Conservation (phyloP, 805 yeast species). For the Suhomyces tanzawaensis region DNA sequence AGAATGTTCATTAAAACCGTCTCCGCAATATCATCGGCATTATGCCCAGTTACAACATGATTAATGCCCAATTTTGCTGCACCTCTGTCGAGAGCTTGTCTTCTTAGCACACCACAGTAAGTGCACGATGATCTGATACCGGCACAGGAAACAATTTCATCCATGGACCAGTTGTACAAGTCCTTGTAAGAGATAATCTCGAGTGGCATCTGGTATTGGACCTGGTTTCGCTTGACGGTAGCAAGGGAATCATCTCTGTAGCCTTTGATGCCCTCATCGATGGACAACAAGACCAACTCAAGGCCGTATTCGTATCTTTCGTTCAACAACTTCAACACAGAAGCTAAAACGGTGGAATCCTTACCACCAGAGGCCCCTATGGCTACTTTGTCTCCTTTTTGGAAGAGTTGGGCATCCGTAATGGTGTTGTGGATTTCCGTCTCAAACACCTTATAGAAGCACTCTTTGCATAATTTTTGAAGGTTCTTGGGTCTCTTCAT, state of each 20-base stretch:
- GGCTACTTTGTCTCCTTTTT: constrained; percentile 83
- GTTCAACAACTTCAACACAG: constrained; percentile 79
- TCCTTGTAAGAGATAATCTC: constrained; percentile 84
- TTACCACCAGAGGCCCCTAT: constrained; percentile 99
- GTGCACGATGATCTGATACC: constrained; percentile 95
- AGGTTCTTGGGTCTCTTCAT: constrained; percentile 90
- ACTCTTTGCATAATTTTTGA: constrained; percentile 83
- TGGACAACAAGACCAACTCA: constrained; percentile 75
- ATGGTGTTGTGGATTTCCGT: constrained; percentile 95
- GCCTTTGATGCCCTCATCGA: constrained; percentile 97
- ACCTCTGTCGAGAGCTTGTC: constrained; percentile 96
- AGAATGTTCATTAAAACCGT: constrained; percentile 92
- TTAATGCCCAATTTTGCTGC: constrained; percentile 79
- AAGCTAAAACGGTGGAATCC: constrained; percentile 93
- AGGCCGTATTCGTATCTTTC: constrained; percentile 87
- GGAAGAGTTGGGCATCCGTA: constrained; percentile 61
- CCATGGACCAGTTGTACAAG: constrained; percentile 97
- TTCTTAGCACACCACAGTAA: constrained; percentile 93
- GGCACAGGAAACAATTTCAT: constrained; percentile 90
- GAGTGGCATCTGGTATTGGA: constrained; percentile 76
- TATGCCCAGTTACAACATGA: constrained; percentile 97
- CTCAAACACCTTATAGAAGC: constrained; percentile 89
- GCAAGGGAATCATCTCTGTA: constrained; percentile 96
- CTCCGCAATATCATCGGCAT: constrained; percentile 99
- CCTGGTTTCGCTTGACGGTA: constrained; percentile 89